Evolutionary conservation across 108 stramenopile genomes (phyloP), one percentile per base, ranked within the genome.

Genomic region (Thalassiosira profunda): DNA sequence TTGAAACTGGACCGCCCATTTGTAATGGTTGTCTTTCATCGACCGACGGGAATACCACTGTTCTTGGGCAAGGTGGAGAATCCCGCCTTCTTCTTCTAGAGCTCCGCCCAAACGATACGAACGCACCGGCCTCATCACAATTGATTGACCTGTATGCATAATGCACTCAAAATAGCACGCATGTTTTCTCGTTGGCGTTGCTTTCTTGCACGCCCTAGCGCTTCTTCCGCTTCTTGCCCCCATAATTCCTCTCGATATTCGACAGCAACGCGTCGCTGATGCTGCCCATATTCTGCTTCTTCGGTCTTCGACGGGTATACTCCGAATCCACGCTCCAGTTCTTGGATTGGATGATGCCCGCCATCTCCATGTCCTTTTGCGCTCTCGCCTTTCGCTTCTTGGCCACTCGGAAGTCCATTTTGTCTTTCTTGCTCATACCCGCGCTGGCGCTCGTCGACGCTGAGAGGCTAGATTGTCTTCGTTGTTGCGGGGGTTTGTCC

Each of bases 1-100:
- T 25, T 76, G 17, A 55, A 21, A 6, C 69, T 68, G 18, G 59
- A 76, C 55, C 66, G 74, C 8, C 74, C 74, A 34, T 76, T 76
- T 53, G 43, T 76, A 6, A 58, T 47, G 21, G 29, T 62, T 51
- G 58, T 76, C 6, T 11, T 76, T 9, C 74, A 76, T 18, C 1
- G 31, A 3, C 26, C 38, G 9, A 66, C 74, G 7, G 66, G 58
- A n/a, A 62, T 65, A 5, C 74, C 74, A 18, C 59, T 76, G 10
- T 76, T 76, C 24, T 35, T 76, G 2, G 66, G 57, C 0, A 65
- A 15, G 30, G 72, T 74, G 15, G 72, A 49, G 17, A 41, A 58
- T 26, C 72, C 72, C 23, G 37, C 53, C n/a, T 54, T 72, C 9
- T 33, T 49, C 7, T 72, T 45, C 36, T 20, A 43, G 8, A 20